Percentiles rank a stretch among this genome's conserved stretches.
Conservation (phyloP, 441 rosid genomes). For the Biscutella laevigata region DNA sequence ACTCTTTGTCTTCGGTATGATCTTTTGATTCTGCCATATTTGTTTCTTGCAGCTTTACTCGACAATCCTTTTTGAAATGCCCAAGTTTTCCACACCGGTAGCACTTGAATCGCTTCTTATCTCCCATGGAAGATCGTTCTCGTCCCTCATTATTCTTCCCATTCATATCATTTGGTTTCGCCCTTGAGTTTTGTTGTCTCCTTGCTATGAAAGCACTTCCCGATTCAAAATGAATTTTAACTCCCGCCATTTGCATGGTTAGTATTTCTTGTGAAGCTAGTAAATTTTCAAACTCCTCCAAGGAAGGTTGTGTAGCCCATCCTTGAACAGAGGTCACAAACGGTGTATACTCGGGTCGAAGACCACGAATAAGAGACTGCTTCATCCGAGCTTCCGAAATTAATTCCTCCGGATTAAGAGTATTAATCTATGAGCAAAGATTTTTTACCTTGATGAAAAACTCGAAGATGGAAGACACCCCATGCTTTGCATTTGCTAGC, state of each 20-base stretch:
- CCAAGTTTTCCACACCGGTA: neutral
- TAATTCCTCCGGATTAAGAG: neutral
- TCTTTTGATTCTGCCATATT: neutral
- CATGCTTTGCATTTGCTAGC: slow-evolving; percentile 1
- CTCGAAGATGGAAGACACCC: neutral
- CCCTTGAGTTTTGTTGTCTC: neutral
- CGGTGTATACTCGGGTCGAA: slow-evolving; percentile 1
- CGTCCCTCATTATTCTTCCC: neutral
- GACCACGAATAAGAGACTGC: slow-evolving; percentile 4
- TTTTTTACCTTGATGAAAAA: neutral
- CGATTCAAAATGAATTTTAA: neutral
- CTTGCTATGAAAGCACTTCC: neutral
- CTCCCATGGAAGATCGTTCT: neutral
- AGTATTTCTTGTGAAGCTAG: neutral
- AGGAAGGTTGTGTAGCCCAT: slow-evolving; percentile 14
- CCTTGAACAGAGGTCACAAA: slow-evolving; percentile 10
- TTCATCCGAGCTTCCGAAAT: neutral
- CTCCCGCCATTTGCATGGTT: neutral
- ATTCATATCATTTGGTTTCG: neutral
- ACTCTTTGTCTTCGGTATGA: neutral
- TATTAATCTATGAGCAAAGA: neutral
- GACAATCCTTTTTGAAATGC: neutral
- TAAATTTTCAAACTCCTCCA: neutral
- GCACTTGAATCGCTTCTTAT: neutral
- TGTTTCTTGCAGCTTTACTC: neutral